phyloP scores from a whole-genome alignment of 192 early-diverging fungal genomes.

The Dispira simplex region DNA sequence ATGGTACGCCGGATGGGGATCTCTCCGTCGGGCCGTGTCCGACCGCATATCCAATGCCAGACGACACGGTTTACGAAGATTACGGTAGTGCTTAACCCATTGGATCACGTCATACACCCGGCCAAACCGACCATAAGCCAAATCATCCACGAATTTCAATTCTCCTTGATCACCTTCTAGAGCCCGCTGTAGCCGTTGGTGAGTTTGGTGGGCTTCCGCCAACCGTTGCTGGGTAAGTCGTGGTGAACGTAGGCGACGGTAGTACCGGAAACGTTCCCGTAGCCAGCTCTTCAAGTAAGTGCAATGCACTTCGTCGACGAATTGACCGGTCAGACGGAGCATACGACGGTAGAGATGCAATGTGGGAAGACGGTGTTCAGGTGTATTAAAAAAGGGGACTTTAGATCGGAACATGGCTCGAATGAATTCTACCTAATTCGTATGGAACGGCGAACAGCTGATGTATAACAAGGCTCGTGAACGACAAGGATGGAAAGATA shows the following conservation, averaged over 20 bases:
- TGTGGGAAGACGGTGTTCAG: too few relatives aligned
- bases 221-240: conserved; percentile 13
- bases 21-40: neutral
- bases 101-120: conserved; percentile 19
- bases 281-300: conserved; percentile 27
- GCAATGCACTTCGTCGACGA: conserved; percentile 21
- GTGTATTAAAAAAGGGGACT: too few relatives aligned
- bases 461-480: too few relatives aligned
- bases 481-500: too few relatives aligned
- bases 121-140: conserved; percentile 26
- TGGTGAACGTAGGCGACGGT: conserved; percentile 21
- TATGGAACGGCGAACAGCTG: too few relatives aligned
- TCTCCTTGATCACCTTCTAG: neutral
- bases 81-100: neutral
- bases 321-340: conserved; percentile 16
- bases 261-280: conserved; percentile 27
- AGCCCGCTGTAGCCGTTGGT: conserved; percentile 12
- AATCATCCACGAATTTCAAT: conserved; percentile 16
- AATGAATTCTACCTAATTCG: too few relatives aligned
- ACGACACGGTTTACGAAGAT: neutral
- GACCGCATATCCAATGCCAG: neutral
- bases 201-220: conserved; percentile 17
- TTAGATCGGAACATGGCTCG: too few relatives aligned
- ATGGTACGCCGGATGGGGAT: conserved; percentile 3
- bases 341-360: conserved; percentile 15